Percentiles rank a stretch among this genome's conserved stretches.
Conservation (phyloP, 139 green algal species). For the Marvania coccoides region DNA sequence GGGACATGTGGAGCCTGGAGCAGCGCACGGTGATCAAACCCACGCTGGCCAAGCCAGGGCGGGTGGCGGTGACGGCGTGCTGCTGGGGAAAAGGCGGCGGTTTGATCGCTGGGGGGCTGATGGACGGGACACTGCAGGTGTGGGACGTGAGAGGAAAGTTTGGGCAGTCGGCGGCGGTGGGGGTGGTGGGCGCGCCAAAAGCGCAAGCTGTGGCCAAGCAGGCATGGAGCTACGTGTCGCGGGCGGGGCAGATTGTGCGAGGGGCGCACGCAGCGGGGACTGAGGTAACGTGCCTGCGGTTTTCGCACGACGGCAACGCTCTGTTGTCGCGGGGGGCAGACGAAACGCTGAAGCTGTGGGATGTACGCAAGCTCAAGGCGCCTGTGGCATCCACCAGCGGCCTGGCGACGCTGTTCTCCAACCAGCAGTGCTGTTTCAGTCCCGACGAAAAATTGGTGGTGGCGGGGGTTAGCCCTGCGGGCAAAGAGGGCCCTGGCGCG, state of each 20-base stretch:
- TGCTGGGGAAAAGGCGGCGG: conserved; percentile 62
- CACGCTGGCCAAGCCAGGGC: conserved; percentile 47
- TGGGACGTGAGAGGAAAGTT: conserved; percentile 77
- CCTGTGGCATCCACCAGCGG: conserved; percentile 48
- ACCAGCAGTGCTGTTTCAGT: conserved; percentile 64
- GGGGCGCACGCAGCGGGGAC: conserved; percentile 39
- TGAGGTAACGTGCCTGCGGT: conserved; percentile 73
- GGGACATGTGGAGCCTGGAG: conserved; percentile 66
- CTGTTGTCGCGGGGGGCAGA: conserved; percentile 74
- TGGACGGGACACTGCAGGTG: conserved; percentile 86
- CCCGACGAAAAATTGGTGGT: conserved; percentile 73
- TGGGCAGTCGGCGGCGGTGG: conserved; percentile 63
- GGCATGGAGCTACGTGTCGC: conserved; percentile 67
- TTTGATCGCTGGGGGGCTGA: conserved; percentile 72
- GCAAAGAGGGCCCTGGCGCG: conserved; percentile 22
- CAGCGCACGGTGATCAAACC: conserved; percentile 92
- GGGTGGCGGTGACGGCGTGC: conserved; percentile 70
- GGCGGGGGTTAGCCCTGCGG: conserved; percentile 48
- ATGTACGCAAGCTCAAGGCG: conserved; percentile 68
- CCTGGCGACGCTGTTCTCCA: conserved; percentile 52
- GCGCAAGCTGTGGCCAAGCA: conserved; percentile 67
- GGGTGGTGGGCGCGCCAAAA: conserved; percentile 49
- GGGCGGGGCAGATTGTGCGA: conserved; percentile 33
- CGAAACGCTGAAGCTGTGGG: conserved; percentile 79
- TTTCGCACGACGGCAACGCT: conserved; percentile 57